Percentiles rank a stretch among this genome's conserved stretches.
Evolutionary conservation across 495 filamentous ascomycete species (phyloP).

Genomic region (Penicillium simplicissimum): DNA sequence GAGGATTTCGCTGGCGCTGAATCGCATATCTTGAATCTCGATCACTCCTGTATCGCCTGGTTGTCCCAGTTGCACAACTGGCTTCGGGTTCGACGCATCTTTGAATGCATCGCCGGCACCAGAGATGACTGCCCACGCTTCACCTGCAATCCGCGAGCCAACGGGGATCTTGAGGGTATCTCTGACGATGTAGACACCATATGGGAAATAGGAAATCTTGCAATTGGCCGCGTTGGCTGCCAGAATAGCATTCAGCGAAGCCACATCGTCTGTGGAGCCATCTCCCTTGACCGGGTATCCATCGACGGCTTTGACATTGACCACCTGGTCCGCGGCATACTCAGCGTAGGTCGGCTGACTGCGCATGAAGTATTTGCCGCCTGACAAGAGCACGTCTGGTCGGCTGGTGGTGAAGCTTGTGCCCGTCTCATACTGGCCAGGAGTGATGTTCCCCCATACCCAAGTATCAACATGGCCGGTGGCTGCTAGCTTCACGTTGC

Average conservation of each 20-base stretch:
- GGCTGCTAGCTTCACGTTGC: constrained; percentile 48
- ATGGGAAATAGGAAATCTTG: constrained; percentile 55
- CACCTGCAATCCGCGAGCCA: constrained; percentile 50
- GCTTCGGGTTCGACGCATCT: constrained; percentile 46
- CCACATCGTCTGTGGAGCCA: constrained; percentile 18
- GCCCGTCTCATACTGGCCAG: constrained; percentile 32
- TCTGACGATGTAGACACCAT: constrained; percentile 55
- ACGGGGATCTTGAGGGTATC: constrained; percentile 53
- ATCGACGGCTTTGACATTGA: constrained; percentile 19
- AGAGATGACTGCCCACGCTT: constrained; percentile 47
- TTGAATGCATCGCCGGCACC: constrained; percentile 49
- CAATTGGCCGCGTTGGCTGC: constrained; percentile 32
- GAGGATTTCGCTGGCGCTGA: constrained; percentile 60
- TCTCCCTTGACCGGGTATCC: constrained; percentile 21
- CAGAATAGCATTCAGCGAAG: constrained; percentile 47
- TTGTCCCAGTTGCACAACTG: constrained; percentile 56
- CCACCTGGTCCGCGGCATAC: constrained; percentile 30
- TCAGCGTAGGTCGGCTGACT: constrained; percentile 50
- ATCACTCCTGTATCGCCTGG: constrained; percentile 49
- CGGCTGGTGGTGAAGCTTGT: constrained; percentile 22
- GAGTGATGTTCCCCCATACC: constrained; percentile 37
- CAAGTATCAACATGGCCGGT: constrained; percentile 43
- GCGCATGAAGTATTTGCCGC: constrained; percentile 29
- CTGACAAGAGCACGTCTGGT: constrained; percentile 21
- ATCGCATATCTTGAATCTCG: constrained; percentile 55